These are phyloP conservation scores for Myotisia sp. DNA, from an alignment of 2,329 filamentous ascomycete genomes.

Conservation along the genomic window DNA sequence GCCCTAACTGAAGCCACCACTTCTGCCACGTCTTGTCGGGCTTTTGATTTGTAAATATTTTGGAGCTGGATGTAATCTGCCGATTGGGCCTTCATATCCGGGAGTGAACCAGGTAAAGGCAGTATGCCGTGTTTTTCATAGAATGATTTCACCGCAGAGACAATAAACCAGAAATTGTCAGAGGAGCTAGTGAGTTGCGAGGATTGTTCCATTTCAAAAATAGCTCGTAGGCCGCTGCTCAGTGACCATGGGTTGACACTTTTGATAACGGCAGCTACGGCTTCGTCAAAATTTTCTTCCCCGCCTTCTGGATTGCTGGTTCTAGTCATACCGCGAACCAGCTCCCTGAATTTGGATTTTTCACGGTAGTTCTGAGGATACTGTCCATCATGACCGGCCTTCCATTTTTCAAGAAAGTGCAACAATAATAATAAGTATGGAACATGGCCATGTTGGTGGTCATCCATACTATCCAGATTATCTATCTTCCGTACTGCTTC, in stretches of 20 bases:
- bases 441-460: slow-evolving; percentile 79
- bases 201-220: slow-evolving; percentile 59
- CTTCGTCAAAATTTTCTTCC: slow-evolving; percentile 96
- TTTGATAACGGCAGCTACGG: slow-evolving; percentile 72
- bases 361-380: slow-evolving; percentile 65
- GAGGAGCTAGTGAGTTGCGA: slow-evolving; percentile 32
- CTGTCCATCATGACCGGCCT: slow-evolving; percentile 50
- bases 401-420: slow-evolving; percentile 72
- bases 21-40: slow-evolving; percentile 61
- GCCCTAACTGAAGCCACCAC: slow-evolving; percentile 52
- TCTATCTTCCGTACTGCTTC: slow-evolving; percentile 51
- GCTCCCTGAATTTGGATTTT: slow-evolving; percentile 65
- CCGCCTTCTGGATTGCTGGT: slow-evolving; percentile 65
- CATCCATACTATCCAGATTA: slow-evolving; percentile 53
- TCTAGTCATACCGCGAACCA: slow-evolving; percentile 53
- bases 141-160: slow-evolving; percentile 63
- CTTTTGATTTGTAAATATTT: slow-evolving; percentile 83
- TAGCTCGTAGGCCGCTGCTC: slow-evolving; percentile 55
- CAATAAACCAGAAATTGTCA: slow-evolving; percentile 77
- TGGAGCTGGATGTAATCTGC: slow-evolving; percentile 80
- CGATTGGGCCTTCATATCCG: slow-evolving; percentile 96
- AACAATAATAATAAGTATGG: slow-evolving; percentile 75
- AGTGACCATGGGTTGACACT: slow-evolving; percentile 58
- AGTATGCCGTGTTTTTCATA: slow-evolving; percentile 57
- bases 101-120: slow-evolving; percentile 72